Evolutionary conservation across 768 basidiomycete species (phyloP).

Genomic region (Mycena pura): DNA sequence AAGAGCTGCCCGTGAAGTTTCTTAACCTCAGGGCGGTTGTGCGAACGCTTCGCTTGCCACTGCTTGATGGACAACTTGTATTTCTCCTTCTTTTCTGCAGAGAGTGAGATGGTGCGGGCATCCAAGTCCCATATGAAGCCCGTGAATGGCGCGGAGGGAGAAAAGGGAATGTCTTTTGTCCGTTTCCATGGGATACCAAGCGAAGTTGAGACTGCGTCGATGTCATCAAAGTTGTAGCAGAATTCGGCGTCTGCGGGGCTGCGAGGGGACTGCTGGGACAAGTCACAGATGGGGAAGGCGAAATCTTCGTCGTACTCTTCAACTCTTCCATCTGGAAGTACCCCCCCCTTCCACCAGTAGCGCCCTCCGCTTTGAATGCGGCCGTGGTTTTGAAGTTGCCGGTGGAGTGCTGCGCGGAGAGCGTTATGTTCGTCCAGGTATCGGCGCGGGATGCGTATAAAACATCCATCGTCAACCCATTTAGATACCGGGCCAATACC

Average conservation of each 20-base stretch:
- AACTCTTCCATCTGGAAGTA: slow-evolving; percentile 4
- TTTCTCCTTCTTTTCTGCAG: background rate
- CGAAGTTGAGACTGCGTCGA: slow-evolving; percentile 19
- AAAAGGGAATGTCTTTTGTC: slow-evolving; percentile 27
- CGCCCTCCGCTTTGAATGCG: slow-evolving; percentile 19
- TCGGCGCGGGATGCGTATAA: slow-evolving; percentile 9
- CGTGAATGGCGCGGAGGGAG: slow-evolving; percentile 18
- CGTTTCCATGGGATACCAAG: slow-evolving; percentile 32
- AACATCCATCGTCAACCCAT: slow-evolving; percentile 35
- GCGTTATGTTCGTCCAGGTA: slow-evolving; percentile 17
- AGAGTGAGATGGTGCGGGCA: background rate
- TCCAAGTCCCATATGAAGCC: slow-evolving; percentile 33
- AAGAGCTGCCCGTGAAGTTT: slow-evolving; percentile 48
- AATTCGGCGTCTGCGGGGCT: background rate
- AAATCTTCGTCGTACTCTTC: slow-evolving; percentile 35
- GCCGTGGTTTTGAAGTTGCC: background rate
- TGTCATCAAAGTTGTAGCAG: slow-evolving; percentile 30
- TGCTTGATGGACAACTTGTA: background rate
- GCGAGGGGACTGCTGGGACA: slow-evolving; percentile 12
- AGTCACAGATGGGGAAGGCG: slow-evolving; percentile 20
- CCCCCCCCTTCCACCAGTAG: slow-evolving; percentile 26
- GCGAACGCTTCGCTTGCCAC: slow-evolving; percentile 16
- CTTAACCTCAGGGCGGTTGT: slow-evolving; percentile 40
- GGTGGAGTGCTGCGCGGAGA: background rate
- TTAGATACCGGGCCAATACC: slow-evolving; percentile 34